phyloP scores from a whole-genome alignment of 2,329 filamentous ascomycete genomes.

The Cercospora sp. region DNA sequence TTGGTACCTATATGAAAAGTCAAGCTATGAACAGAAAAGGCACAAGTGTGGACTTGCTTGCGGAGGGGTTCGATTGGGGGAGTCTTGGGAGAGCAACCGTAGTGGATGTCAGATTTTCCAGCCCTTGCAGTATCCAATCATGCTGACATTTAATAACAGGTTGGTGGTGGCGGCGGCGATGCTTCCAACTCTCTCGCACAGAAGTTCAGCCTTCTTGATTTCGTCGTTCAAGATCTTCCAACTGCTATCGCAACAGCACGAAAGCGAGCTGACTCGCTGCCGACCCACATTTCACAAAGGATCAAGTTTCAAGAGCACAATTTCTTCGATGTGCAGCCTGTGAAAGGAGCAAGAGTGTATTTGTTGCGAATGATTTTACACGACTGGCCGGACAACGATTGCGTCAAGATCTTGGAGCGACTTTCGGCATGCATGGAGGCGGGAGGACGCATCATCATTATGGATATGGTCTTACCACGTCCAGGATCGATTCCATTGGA shows the following conservation, averaged over 20 bases:
- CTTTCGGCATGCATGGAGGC: neutral
- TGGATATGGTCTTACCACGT: conserved; percentile 4
- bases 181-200: conserved; percentile 24
- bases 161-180: conserved; percentile 27
- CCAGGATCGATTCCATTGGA: neutral
- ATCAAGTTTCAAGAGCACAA: conserved; percentile 17
- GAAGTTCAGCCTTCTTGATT: conserved; percentile 19
- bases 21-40: neutral
- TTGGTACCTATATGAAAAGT: neutral
- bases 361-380: conserved; percentile 17
- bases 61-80: neutral
- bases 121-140: neutral
- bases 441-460: neutral
- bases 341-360: conserved; percentile 7
- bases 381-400: conserved; percentile 16
- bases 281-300: neutral
- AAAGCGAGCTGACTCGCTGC: neutral
- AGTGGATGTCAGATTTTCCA: neutral
- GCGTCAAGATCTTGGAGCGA: conserved; percentile 19
- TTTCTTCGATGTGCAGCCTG: conserved; percentile 17
- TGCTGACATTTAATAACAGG: conserved; percentile 4
- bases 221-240: conserved; percentile 24
- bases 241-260: conserved; percentile 14
- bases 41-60: neutral
- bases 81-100: neutral